phyloP scores from a whole-genome alignment of 2,329 filamentous ascomycete genomes.

The Neophaeococcomyces aloes region DNA sequence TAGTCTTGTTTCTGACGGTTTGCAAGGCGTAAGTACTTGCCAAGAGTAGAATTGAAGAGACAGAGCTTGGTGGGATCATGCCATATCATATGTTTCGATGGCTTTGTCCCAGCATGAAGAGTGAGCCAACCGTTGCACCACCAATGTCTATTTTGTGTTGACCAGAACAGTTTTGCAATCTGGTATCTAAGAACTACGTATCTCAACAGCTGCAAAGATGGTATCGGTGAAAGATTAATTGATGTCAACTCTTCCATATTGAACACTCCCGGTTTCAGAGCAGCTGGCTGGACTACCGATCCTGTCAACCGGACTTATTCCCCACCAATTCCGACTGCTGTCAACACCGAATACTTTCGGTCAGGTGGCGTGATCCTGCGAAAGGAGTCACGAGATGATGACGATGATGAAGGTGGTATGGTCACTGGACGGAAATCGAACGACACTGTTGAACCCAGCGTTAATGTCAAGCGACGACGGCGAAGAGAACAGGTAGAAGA shows the following conservation, averaged over 20 bases:
- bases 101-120: slow-evolving; percentile 44
- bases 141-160: not conserved
- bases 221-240: slow-evolving; percentile 55
- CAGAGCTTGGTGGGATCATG: too few species aligned
- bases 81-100: slow-evolving; percentile 24
- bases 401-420: slow-evolving; percentile 54
- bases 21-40: too few species aligned
- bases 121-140: slow-evolving; percentile 26
- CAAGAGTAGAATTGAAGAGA: too few species aligned
- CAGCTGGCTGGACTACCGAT: slow-evolving; percentile 51
- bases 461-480: slow-evolving; percentile 39
- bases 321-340: slow-evolving; percentile 54
- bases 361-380: slow-evolving; percentile 29
- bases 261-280: slow-evolving; percentile 54
- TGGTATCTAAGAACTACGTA: slow-evolving; percentile 58
- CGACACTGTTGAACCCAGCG: slow-evolving; percentile 46
- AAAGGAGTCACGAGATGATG: slow-evolving; percentile 34
- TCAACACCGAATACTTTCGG: slow-evolving; percentile 54
- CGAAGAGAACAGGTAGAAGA: slow-evolving; percentile 50
- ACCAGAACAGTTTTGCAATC: slow-evolving; percentile 45
- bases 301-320: slow-evolving; percentile 53
- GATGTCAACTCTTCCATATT: slow-evolving; percentile 53
- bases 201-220: slow-evolving; percentile 53
- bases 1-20: too few species aligned
- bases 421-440: slow-evolving; percentile 48